Conservation (phyloP, 352 stramenopile genomes). For the Phytophthora sp. region DNA sequence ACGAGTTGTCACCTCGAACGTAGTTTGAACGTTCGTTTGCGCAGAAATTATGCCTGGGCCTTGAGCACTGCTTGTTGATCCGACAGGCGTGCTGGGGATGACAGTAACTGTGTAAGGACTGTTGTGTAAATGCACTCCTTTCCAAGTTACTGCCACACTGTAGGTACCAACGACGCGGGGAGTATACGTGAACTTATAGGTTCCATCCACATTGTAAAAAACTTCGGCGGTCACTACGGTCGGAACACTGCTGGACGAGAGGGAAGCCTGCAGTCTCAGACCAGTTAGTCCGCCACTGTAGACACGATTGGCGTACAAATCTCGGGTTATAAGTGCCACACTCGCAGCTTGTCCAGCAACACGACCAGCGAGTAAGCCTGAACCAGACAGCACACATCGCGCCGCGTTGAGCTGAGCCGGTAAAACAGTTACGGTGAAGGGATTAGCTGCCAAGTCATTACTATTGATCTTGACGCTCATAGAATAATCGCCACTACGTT, state of each 20-base stretch:
- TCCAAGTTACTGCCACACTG: slow-evolving; percentile 50
- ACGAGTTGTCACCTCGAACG: slow-evolving; percentile 62
- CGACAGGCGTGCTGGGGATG: slow-evolving; percentile 48
- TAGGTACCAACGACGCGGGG: slow-evolving; percentile 51
- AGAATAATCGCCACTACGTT: slow-evolving; percentile 61
- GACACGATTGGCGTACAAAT: slow-evolving; percentile 68
- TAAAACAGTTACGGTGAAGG: slow-evolving; percentile 50
- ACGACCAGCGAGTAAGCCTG: slow-evolving; percentile 47
- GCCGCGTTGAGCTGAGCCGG: slow-evolving; percentile 48
- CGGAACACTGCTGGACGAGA: slow-evolving; percentile 20
- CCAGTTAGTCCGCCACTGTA: slow-evolving; percentile 32
- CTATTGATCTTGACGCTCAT: slow-evolving; percentile 55
- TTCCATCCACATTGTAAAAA: slow-evolving; percentile 57
- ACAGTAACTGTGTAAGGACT: slow-evolving; percentile 67
- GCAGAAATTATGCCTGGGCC: slow-evolving; percentile 43
- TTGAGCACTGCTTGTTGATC: slow-evolving; percentile 45
- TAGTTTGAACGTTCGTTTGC: slow-evolving; percentile 61
- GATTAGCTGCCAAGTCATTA: slow-evolving; percentile 40
- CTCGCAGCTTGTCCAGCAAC: slow-evolving; percentile 51
- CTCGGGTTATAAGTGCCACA: slow-evolving; percentile 50
- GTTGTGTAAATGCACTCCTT: slow-evolving; percentile 53
- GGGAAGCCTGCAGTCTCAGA: slow-evolving; percentile 50
- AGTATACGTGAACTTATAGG: slow-evolving; percentile 54
- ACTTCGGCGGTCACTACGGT: slow-evolving; percentile 39
- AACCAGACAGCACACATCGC: slow-evolving; percentile 50